phyloP scores from a whole-genome alignment of 805 yeast genomes.

The Metschnikowia peoriensis region DNA sequence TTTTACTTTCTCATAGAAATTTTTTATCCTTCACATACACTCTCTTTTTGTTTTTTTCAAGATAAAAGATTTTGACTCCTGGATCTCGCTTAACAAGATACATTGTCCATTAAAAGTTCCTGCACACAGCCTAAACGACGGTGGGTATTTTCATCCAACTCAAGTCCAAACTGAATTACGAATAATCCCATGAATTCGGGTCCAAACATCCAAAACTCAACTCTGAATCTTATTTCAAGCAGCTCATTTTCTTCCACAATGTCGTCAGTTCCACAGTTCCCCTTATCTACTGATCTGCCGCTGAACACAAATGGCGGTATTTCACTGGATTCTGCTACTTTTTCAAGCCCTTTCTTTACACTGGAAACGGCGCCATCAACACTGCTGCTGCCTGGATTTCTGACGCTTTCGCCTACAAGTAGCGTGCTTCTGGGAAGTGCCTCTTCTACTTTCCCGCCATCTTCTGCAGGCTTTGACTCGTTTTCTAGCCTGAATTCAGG shows the following conservation, averaged over 20 bases:
- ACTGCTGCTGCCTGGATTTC: slow-evolving; percentile 20
- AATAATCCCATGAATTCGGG: neutral
- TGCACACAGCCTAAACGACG: neutral
- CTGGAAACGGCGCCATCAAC: slow-evolving; percentile 5
- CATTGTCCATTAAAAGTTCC: neutral
- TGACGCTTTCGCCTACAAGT: slow-evolving; percentile 16
- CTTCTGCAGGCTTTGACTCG: neutral
- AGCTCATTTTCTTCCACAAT: neutral
- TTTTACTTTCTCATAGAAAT: no score
- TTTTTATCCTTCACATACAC: no score
- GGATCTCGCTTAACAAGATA: neutral
- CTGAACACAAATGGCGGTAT: neutral
- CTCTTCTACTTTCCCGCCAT: slow-evolving; percentile 7
- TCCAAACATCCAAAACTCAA: neutral
- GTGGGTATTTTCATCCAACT: neutral
- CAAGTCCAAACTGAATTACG: neutral
- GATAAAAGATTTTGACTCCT: neutral
- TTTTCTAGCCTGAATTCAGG: neutral
- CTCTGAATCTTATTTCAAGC: neutral
- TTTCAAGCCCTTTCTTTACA: neutral
- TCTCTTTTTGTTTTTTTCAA: no score
- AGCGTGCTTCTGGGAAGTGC: neutral
- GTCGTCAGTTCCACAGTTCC: neutral
- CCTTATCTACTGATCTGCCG: neutral
- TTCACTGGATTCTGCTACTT: neutral